These are phyloP conservation scores for Colletotrichum tropicicola DNA, from an alignment of 2,329 filamentous ascomycete species.

Conservation along the genomic window DNA sequence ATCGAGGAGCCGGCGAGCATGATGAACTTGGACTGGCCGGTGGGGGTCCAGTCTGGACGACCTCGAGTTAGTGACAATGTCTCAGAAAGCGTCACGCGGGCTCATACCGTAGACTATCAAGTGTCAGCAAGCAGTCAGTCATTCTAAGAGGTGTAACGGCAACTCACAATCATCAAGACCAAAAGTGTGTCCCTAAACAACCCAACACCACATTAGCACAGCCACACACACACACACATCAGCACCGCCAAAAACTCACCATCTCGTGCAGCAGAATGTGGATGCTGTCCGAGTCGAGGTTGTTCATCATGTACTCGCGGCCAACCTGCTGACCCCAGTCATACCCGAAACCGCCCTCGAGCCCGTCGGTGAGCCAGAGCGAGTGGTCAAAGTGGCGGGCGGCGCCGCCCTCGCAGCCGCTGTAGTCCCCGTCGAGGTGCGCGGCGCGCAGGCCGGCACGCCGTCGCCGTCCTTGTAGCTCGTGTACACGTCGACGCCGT, in stretches of 20 bases:
- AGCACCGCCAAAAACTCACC: neutral
- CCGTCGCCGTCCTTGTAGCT: conserved; percentile 48
- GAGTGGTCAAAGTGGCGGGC: conserved; percentile 52
- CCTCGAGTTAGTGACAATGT: conserved; percentile 27
- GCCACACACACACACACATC: too few species aligned
- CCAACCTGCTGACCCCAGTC: conserved; percentile 56
- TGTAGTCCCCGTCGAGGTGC: conserved; percentile 50
- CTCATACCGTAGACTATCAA: neutral
- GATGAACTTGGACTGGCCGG: conserved; percentile 50
- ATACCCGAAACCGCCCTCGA: conserved; percentile 52
- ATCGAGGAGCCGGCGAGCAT: conserved; percentile 53
- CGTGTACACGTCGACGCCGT: conserved; percentile 47
- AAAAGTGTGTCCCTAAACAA: conserved; percentile 48
- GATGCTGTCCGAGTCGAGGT: conserved; percentile 45
- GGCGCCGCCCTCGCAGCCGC: conserved; percentile 45
- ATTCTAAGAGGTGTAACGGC: neutral
- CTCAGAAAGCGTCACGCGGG: too few species aligned
- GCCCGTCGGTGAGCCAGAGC: conserved; percentile 55
- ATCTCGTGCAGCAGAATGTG: conserved; percentile 57
- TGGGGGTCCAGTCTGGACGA: conserved; percentile 53
- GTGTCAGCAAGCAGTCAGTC: neutral
- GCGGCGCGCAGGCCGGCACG: conserved; percentile 53
- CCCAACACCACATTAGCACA: neutral
- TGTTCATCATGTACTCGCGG: conserved; percentile 51
- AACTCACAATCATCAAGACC: conserved; percentile 45